A percentile compares a stretch with the other conserved stretches of the same genome.
phyloP scores from a whole-genome alignment of 257 asterid genomes.

The Gardenia jasminoides region DNA sequence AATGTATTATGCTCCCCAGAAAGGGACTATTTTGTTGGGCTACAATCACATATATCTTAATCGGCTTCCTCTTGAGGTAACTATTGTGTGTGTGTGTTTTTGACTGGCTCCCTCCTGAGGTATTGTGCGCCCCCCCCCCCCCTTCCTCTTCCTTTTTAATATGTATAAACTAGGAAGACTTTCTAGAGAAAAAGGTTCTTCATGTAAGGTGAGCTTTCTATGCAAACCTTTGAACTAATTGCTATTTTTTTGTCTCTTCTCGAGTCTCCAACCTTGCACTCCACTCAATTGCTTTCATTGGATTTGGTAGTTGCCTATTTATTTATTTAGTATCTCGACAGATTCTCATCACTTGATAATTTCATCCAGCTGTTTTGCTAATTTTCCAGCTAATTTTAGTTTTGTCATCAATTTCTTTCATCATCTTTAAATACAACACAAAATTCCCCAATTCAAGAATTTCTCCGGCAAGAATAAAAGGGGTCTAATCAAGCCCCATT shows the following conservation, averaged over 20 bases:
- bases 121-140: no score
- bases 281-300: neutral
- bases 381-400: no score
- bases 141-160: no score
- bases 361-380: no score
- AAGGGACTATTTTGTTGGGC: neutral
- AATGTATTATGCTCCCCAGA: no score
- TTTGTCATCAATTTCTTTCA: no score
- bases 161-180: conserved; percentile 1
- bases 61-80: conserved; percentile 2
- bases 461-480: neutral
- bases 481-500: no score
- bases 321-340: neutral
- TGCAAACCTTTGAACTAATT: neutral
- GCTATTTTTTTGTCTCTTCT: neutral
- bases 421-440: neutral
- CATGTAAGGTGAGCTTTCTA: conserved; percentile 18
- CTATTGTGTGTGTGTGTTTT: no score
- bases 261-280: conserved; percentile 8
- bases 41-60: no score
- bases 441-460: no score
- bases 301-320: neutral
- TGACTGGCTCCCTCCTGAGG: no score
- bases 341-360: neutral
- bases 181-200: conserved; percentile 2